Percentiles rank a stretch among this genome's conserved stretches.
These are phyloP conservation scores for Dactylellina sp. DNA, from an alignment of 2,329 filamentous ascomycete genomes.

Conservation along the genomic window DNA sequence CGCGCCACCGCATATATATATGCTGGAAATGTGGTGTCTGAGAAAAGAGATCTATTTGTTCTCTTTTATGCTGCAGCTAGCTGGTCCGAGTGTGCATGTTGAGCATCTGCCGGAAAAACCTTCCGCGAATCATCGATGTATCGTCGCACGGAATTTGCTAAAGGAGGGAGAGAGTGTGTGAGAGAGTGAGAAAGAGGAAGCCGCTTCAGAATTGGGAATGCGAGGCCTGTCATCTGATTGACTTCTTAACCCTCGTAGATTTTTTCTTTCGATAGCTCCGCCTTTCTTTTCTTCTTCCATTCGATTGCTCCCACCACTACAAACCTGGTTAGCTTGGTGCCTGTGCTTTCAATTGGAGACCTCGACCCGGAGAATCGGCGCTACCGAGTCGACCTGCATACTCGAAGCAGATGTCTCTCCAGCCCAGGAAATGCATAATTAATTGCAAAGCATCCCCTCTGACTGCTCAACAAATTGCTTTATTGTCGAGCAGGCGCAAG, in stretches of 20 bases:
- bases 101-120: constrained; percentile 46
- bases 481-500: constrained; percentile 19
- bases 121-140: constrained; percentile 50
- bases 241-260: constrained; percentile 24
- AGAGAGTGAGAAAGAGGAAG: no score
- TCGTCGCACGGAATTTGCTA: constrained; percentile 53
- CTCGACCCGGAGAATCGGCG: constrained; percentile 48
- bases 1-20: constrained; percentile 29
- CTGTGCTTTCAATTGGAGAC: constrained; percentile 42
- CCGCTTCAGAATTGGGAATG: constrained; percentile 2
- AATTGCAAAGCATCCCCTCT: constrained; percentile 43
- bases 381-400: constrained; percentile 49
- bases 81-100: constrained; percentile 28
- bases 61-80: constrained; percentile 30
- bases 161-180: no score
- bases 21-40: constrained; percentile 32
- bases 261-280: constrained; percentile 22
- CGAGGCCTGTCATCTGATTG: constrained; percentile 18
- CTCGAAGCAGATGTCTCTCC: constrained; percentile 24
- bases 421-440: constrained; percentile 50
- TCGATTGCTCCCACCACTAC: constrained; percentile 21
- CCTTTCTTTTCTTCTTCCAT: constrained; percentile 42
- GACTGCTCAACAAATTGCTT: constrained; percentile 25
- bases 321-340: constrained; percentile 40
- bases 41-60: no score